These are phyloP conservation scores for Sugiyamaella lignohabitans DNA, from an alignment of 805 yeast species.

Conservation along the genomic window DNA sequence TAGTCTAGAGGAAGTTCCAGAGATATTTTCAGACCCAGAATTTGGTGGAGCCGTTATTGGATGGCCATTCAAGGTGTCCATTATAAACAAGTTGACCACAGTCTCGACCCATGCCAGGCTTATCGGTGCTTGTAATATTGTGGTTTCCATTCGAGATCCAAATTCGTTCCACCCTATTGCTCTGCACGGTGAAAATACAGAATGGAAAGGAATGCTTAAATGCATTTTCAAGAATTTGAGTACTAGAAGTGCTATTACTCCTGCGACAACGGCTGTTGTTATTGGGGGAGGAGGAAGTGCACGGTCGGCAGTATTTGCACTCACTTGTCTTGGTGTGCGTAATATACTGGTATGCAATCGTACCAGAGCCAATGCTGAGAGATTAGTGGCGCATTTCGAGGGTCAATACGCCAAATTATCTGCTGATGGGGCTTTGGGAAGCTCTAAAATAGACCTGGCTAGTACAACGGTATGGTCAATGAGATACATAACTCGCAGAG, in stretches of 20 bases:
- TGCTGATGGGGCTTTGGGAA: not conserved
- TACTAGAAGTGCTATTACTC: conserved; percentile 6
- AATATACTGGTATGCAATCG: conserved; percentile 5
- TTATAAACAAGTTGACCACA: conserved; percentile 1
- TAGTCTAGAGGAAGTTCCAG: not conserved
- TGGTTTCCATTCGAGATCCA: conserved; percentile 7
- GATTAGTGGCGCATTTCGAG: not conserved
- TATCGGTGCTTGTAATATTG: conserved; percentile 9
- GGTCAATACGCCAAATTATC: not conserved
- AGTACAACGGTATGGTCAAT: conserved; percentile 7
- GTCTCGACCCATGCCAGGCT: conserved; percentile 2
- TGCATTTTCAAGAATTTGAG: conserved; percentile 3
- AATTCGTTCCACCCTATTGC: conserved; percentile 1
- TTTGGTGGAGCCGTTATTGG: conserved; percentile 10
- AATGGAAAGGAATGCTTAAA: conserved; percentile 9
- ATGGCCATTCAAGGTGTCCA: not conserved
- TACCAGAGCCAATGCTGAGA: not conserved
- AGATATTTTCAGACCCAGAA: conserved; percentile 1
- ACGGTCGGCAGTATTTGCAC: conserved; percentile 7
- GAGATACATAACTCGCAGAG: conserved; percentile 7
- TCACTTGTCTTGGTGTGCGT: conserved; percentile 5
- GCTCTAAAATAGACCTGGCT: conserved; percentile 1
- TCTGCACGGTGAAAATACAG: conserved; percentile 11
- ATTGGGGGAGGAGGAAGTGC: conserved; percentile 8
- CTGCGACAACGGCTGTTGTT: conserved; percentile 8